Evolutionary conservation across 1,139 yeast species (phyloP).

Genomic region (Taphrina communis): DNA sequence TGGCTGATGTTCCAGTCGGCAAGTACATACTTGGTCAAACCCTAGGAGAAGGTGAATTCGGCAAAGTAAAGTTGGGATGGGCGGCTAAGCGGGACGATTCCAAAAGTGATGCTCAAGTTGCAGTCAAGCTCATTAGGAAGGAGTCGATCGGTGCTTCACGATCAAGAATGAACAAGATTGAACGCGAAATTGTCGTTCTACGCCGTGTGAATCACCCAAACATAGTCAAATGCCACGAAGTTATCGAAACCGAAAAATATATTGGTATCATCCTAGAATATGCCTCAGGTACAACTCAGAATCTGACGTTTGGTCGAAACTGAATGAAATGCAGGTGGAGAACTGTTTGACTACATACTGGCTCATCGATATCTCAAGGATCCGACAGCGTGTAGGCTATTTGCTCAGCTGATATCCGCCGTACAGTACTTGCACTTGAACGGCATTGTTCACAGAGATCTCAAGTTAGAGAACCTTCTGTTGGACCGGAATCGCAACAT

Average conservation of each 20-base stretch:
- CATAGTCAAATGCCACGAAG: constrained; percentile 88
- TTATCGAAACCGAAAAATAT: constrained; percentile 89
- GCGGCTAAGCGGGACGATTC: constrained; percentile 23
- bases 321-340: constrained; percentile 65
- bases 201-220: constrained; percentile 84
- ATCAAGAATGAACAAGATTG: constrained; percentile 77
- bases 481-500: constrained; percentile 81
- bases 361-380: constrained; percentile 88
- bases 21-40: constrained; percentile 88
- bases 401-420: constrained; percentile 92
- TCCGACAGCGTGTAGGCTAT: constrained; percentile 78
- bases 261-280: constrained; percentile 95
- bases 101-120: constrained; percentile 63
- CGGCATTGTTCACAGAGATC: constrained; percentile 81
- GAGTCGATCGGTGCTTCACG: constrained; percentile 71
- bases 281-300: constrained; percentile 66
- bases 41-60: constrained; percentile 94
- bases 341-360: constrained; percentile 87
- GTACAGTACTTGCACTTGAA: constrained; percentile 87
- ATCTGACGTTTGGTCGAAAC: neutral
- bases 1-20: constrained; percentile 60
- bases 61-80: constrained; percentile 98
- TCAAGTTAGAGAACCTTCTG: constrained; percentile 70
- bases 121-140: constrained; percentile 86
- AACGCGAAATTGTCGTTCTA: constrained; percentile 89